Base-by-base conservation (phyloP, 371 early-diverging fungal species). In the Zychaea mexicana region DNA sequence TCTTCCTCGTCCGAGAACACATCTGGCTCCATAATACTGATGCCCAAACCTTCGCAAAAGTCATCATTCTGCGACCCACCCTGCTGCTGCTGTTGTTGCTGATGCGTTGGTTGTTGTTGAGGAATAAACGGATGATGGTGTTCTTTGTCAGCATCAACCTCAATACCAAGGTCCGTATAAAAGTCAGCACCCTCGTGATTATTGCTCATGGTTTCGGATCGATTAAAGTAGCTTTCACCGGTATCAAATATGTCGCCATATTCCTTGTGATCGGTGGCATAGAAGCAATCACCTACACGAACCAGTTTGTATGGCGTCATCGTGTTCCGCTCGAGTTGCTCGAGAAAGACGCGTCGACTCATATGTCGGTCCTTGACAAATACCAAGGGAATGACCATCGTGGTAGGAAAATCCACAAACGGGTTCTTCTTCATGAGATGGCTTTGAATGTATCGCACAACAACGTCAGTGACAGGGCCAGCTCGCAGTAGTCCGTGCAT, bases 401-500 rank as follows among this genome's bases (percentile, higher is more conserved):
- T 79, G 0, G 88, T 87, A 4, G 90, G 88, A 57, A 87, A 87
- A 54, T 87, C 85, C 2, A 86, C 85, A 74, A 83, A 87, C n/a
- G 80, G 83, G 64, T 85, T 85, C 64, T 87, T 88, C 49, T 85
- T 82, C 66, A 81, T 81, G 31, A 90, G 65, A 46, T 88, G 87
- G 2, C 78, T 69, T 66, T 89, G 86, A 22, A 92, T 82, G 61
- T 85, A 85, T 7, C 78, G 74, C 21, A 92, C 64, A 0, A 88
- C 84, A 10, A 80, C 72, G 31, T 77, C 68, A 0, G 84, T 83
- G 0, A 89, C 73, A 1, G 86, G 87, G 0, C 82, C 72, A 21
- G 88, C 74, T 17, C 84, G 79, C 46, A 93, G 70, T 8, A 93
- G 65, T 1, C 86, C 86, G 62, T 90, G 88, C 84, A 93, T 87